Evolutionary conservation across 306 rosid species (phyloP), one percentile per base, ranked within the genome.

Genomic region (Bauhinia variegata): DNA sequence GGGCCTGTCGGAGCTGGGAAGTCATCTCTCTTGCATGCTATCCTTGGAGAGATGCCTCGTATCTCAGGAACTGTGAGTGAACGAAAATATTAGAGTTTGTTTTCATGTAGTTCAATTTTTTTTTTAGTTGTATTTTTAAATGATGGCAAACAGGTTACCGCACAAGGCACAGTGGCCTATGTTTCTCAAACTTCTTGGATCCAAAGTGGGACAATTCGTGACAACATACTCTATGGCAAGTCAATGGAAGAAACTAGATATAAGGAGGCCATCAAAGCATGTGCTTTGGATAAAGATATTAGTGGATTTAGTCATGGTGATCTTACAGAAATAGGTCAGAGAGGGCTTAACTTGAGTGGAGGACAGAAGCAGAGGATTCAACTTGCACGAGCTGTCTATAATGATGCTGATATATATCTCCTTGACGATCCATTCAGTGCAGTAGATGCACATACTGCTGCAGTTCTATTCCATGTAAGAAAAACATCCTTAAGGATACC

Each of bases 301-400:
- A 65, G 41, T 46, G 47, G 65, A 54, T 82, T 82, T 65, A 63
- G 65, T 18, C 79, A 85, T 17, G 87, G 87, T 32, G 87, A 82
- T 63, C 85, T 82, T 44, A 82, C 85, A 12, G 87, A 82, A 68
- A 82, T 85, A 52, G 90, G 90, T 12, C 83, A 85, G 75, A 70
- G 85, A 81, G 87, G 90, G 47, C 50, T 82, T 55, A 85, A 85
- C 78, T 46, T 85, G 86, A 85, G 89, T 57, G 89, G 86, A 38
- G 89, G 86, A 14, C 89, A 85, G 67, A 85, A 81, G 62, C 87
- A 82, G 16, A 70, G 85, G 52, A 76, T 82, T 74, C 87, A 85
- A 49, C 87, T 85, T 2, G 87, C 87, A 12, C 63, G 89, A 73
- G 87, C 87, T 51, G 76, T 85, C 48, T 84, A 84, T 60, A 75